A percentile compares a stretch with the other conserved stretches of the same genome.
Evolutionary conservation across 2,329 filamentous ascomycete species (phyloP).

Genomic region (Cadophora gregata): DNA sequence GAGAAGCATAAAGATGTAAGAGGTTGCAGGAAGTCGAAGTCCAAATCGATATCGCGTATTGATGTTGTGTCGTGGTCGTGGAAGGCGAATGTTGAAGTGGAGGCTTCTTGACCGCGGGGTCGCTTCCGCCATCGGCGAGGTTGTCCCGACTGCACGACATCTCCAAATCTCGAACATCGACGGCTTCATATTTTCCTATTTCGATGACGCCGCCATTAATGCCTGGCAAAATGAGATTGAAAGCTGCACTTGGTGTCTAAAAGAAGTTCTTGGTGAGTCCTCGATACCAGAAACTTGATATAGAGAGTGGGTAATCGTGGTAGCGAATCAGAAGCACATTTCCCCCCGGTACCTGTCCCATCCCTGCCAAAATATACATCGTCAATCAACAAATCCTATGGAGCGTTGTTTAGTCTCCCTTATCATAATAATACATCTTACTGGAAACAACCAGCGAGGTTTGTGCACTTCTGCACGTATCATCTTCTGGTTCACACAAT

Average conservation of each 20-base stretch:
- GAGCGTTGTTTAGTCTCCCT: neutral
- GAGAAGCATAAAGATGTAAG: neutral
- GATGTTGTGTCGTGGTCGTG: neutral
- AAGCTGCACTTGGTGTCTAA: neutral
- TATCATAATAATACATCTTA: neutral
- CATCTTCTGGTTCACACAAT: neutral
- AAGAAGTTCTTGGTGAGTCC: neutral
- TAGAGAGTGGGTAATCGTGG: neutral
- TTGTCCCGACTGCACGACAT: neutral
- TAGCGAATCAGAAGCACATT: neutral
- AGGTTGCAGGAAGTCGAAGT: neutral
- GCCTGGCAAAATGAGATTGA: neutral
- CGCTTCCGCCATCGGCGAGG: slow-evolving; percentile 4
- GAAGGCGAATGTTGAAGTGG: neutral
- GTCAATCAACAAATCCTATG: neutral
- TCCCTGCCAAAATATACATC: neutral
- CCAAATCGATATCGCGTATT: neutral
- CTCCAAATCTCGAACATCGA: neutral
- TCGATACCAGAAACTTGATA: neutral
- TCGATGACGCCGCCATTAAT: too few species aligned
- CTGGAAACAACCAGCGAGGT: neutral
- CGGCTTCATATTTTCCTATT: slow-evolving; percentile 18
- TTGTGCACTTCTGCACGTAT: neutral
- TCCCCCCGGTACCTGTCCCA: neutral
- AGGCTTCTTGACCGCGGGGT: neutral